These are phyloP conservation scores for Fusarium sp. DNA, from an alignment of 2,329 filamentous ascomycete genomes.

Conservation along the genomic window DNA sequence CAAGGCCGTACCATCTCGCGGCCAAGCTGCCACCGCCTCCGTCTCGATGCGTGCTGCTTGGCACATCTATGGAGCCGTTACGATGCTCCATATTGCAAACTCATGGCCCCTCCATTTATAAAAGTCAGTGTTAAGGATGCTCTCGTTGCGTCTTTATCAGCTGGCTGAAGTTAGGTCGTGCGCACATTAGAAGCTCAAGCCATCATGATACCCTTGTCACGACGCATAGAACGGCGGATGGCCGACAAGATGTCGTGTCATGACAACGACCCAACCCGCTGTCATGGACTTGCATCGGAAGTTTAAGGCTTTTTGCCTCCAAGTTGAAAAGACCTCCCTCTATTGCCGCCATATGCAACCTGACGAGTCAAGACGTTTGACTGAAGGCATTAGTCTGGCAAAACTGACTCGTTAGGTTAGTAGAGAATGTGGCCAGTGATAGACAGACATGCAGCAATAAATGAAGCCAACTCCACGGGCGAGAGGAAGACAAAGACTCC, in stretches of 20 bases:
- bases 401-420: not conserved
- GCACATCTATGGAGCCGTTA: not conserved
- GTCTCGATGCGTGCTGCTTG: not conserved
- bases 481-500: constrained; percentile 14
- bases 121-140: not conserved
- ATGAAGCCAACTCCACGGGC: not conserved
- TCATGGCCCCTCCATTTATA: not conserved
- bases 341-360: not conserved
- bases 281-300: not conserved
- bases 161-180: not conserved
- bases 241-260: not conserved
- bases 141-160: not conserved
- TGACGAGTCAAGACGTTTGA: not conserved
- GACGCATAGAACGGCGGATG: not conserved
- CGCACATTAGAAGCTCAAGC: not conserved
- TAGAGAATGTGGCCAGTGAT: not conserved
- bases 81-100: not conserved
- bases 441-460: not conserved
- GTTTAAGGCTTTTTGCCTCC: not conserved
- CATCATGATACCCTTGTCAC: not conserved
- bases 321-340: not conserved
- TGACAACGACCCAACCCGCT: not conserved
- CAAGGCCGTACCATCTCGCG: not conserved
- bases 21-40: not conserved
- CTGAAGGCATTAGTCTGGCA: not conserved